Percentiles rank a stretch among this genome's conserved stretches.
These are phyloP conservation scores for Omphalea diandra DNA, from an alignment of 441 rosid species.

Conservation along the genomic window DNA sequence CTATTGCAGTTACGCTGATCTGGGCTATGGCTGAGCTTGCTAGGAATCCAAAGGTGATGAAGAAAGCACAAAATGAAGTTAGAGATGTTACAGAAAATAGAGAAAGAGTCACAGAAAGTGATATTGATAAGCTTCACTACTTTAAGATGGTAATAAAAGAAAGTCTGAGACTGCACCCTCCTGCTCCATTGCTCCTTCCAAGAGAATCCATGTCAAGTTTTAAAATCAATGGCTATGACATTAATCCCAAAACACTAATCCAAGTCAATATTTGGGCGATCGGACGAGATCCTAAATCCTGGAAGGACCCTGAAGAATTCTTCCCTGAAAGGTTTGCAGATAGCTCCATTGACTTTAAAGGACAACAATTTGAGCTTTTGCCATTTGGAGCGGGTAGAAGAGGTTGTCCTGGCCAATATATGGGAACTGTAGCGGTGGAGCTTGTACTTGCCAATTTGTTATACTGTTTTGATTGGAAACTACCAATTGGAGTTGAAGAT, in stretches of 20 bases:
- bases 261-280: constrained; percentile 59
- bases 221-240: constrained; percentile 37
- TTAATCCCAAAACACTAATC: constrained; percentile 42
- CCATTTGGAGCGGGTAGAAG: constrained; percentile 62
- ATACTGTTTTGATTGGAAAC: constrained; percentile 48
- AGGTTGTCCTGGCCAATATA: constrained; percentile 42
- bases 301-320: constrained; percentile 53
- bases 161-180: constrained; percentile 54
- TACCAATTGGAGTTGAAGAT: constrained; percentile 40
- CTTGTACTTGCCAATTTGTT: constrained; percentile 49
- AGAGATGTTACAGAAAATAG: constrained; percentile 32
- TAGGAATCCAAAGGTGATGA: constrained; percentile 44
- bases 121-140: constrained; percentile 36
- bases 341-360: constrained; percentile 43
- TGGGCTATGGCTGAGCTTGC: constrained; percentile 63
- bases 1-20: constrained; percentile 32
- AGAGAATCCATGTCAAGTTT: constrained; percentile 46
- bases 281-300: constrained; percentile 52
- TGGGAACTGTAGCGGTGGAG: constrained; percentile 45
- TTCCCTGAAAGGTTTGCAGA: constrained; percentile 55
- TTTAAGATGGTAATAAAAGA: constrained; percentile 52
- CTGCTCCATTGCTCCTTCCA: constrained; percentile 43
- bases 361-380: constrained; percentile 52
- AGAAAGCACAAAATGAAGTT: constrained; percentile 49
- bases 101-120: constrained; percentile 28